Evolutionary conservation across 352 stramenopile genomes (phyloP), one percentile per base, ranked within the genome.

Genomic region (Phytophthora foliorum): DNA sequence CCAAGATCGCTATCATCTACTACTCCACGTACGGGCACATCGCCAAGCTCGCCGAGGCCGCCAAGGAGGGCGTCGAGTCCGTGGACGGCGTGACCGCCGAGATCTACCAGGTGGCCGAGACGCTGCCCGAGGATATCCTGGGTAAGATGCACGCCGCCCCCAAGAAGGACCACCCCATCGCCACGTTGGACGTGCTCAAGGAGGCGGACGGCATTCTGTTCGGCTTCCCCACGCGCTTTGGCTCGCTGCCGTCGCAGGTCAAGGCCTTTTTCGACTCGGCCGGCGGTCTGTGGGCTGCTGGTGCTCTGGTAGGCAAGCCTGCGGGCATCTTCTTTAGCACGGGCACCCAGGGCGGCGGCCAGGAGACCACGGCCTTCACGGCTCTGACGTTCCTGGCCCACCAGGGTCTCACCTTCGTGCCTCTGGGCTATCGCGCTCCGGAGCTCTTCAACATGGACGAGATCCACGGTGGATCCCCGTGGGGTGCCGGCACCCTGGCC

Each of bases 291-390:
- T 74, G 66, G 66, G 66, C 66, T 27, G 14, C 58, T 13, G 66
- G 66, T 34, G 66, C 52, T 25, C 59, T 74, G 29, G 53, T 65
- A n/a, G 66, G 66, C 24, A 74, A 74, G 59, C 66, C 66, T 2
- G 66, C 66, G 2, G 66, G 66, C 4, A 74, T 74, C 66, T 74
- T 74, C 53, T 74, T 74, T 59, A 74, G 66, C 60, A 74, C 66
- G 21, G 66, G 66, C 38, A 74, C 66, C 4, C 66, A 61, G 34
- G 66, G 66, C 29, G 66, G 66, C 53, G 66, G 66, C 21, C 66
- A 74, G 59, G 66, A 74, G 48, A 74, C 66, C 0, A 74, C 66
- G 45, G 52, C 66, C 8, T 74, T 74, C 59, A 74, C 66, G 34
- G 53, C 66, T 0, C 7, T 74, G 58, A 74, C 66, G 60, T 74